Conservation (phyloP, 2,329 filamentous ascomycete genomes). For the Nigrospora sphaerica region DNA sequence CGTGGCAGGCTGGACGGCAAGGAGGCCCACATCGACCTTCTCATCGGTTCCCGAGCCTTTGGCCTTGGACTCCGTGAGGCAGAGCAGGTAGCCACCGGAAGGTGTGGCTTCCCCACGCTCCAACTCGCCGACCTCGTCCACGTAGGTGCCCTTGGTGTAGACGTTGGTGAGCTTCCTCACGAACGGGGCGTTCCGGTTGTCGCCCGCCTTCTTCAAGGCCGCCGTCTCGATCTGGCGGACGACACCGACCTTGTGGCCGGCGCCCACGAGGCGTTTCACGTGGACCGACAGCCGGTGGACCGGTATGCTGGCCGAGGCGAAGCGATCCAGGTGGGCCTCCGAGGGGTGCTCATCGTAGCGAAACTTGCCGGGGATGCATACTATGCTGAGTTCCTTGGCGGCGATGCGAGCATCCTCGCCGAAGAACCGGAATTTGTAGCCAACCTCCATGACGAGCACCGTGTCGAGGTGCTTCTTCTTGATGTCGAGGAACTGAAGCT, state of each 20-base stretch:
- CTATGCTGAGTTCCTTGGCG: constrained; percentile 84
- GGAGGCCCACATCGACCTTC: constrained; percentile 82
- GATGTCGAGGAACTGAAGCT: constrained; percentile 87
- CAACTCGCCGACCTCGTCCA: constrained; percentile 84
- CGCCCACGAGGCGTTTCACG: constrained; percentile 83
- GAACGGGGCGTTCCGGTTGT: constrained; percentile 90
- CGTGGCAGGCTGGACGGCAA: constrained; percentile 92
- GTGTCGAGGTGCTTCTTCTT: constrained; percentile 89
- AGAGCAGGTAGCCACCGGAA: constrained; percentile 81
- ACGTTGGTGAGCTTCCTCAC: constrained; percentile 88
- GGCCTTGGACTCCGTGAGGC: constrained; percentile 77
- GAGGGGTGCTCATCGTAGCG: constrained; percentile 91
- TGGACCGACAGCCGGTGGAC: constrained; percentile 88
- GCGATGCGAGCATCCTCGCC: constrained; percentile 88
- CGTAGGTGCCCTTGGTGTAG: constrained; percentile 96
- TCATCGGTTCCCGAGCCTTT: constrained; percentile 82
- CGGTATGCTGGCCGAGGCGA: constrained; percentile 93
- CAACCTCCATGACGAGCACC: constrained; percentile 85
- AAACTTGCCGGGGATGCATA: constrained; percentile 94
- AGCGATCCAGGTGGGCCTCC: constrained; percentile 84
- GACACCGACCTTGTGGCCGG: constrained; percentile 92
- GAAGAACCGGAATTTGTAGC: constrained; percentile 97
- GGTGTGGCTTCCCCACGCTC: constrained; percentile 48
- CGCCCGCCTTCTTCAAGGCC: constrained; percentile 87
- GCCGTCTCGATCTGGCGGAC: constrained; percentile 93